A percentile compares a stretch with the other conserved stretches of the same genome.
phyloP scores from a whole-genome alignment of 129 eudicot genomes.

The Heracleum sosnowskyi region DNA sequence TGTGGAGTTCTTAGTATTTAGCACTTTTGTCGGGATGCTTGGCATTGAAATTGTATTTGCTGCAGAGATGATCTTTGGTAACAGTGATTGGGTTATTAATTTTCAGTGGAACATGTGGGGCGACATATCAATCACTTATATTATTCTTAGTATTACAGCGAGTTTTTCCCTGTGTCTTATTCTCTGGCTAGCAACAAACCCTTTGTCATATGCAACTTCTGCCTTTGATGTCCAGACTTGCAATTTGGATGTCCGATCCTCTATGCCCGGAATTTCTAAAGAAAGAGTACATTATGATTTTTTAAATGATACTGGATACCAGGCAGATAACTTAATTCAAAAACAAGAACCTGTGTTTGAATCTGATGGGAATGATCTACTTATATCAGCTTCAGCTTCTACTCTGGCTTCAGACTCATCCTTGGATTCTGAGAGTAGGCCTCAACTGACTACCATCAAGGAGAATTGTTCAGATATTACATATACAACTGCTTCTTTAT shows the following conservation, averaged over 20 bases:
- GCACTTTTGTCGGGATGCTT: slow-evolving; percentile 64
- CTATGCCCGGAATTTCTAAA: background rate
- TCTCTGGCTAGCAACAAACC: slow-evolving; percentile 78
- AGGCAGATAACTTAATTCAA: slow-evolving; percentile 21
- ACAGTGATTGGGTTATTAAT: slow-evolving; percentile 75
- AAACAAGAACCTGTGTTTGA: slow-evolving; percentile 22
- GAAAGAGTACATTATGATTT: slow-evolving; percentile 23
- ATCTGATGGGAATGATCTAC: slow-evolving; percentile 26
- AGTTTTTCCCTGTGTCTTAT: slow-evolving; percentile 44
- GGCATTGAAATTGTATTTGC: slow-evolving; percentile 52
- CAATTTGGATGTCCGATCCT: slow-evolving; percentile 25
- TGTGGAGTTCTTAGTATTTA: slow-evolving; percentile 45
- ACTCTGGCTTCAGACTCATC: slow-evolving; percentile 37
- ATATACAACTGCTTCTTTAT: slow-evolving; percentile 14
- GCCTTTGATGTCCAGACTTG: slow-evolving; percentile 34
- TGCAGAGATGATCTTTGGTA: slow-evolving; percentile 79
- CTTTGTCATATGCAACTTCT: slow-evolving; percentile 59
- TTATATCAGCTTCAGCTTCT: slow-evolving; percentile 13
- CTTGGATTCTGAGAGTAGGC: slow-evolving; percentile 38
- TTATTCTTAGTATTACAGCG: slow-evolving; percentile 45
- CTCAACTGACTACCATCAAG: slow-evolving; percentile 31
- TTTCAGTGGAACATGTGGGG: slow-evolving; percentile 65
- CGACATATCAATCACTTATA: slow-evolving; percentile 33
- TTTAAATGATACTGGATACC: slow-evolving; percentile 20
- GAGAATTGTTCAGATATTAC: slow-evolving; percentile 35